Evolutionary conservation across 192 early-diverging fungal species (phyloP), one percentile per base, ranked within the genome.

Genomic region (Entomortierella lignicola): DNA sequence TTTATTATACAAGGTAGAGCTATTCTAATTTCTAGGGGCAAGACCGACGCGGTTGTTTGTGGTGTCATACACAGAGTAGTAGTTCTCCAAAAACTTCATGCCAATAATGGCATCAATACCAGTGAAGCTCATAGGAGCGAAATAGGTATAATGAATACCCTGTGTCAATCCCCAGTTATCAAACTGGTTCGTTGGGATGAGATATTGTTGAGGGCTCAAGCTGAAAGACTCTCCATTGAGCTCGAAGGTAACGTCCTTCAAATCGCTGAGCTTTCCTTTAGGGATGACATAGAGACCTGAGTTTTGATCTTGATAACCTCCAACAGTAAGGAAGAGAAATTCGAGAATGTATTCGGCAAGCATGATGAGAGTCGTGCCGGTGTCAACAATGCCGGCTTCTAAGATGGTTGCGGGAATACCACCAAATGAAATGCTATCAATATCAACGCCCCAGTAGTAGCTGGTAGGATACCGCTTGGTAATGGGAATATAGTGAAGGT

Each of bases 41-140:
- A 85, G 81, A 60, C 83, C 83, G 63, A 86, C 71, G 31, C 71
- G 66, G 26, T 41, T 75, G 74, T 86, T 74, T 26, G 57, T 62
- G 32, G 83, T 71, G 56, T 88, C 87, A 51, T 63, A 88, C 20
- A 88, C 48, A 39, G 86, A 82, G 77, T 88, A 89, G 56, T 82
- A 83, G 39, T 77, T 80, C 37, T 87, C 72, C 42, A 84, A 63
- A 56, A 89, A 89, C 42, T 81, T 80, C 52, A 85, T 83, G 30
- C 88, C 88, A 58, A 89, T 63, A 51, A 89, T 88, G 39, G 69
- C 62, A 43, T 54, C 60, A 60, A 64, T 7, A 6, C 61, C 60
- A 2, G 53, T 2, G 17, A 18, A 18, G 26, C 8, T n/a, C 4
- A 54, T 61, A 53, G 31, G 21, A 20, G 43, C 54, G 18, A 79